Evolutionary conservation across 495 filamentous ascomycete genomes (phyloP).

Genomic region (Aspergillus leporis): DNA sequence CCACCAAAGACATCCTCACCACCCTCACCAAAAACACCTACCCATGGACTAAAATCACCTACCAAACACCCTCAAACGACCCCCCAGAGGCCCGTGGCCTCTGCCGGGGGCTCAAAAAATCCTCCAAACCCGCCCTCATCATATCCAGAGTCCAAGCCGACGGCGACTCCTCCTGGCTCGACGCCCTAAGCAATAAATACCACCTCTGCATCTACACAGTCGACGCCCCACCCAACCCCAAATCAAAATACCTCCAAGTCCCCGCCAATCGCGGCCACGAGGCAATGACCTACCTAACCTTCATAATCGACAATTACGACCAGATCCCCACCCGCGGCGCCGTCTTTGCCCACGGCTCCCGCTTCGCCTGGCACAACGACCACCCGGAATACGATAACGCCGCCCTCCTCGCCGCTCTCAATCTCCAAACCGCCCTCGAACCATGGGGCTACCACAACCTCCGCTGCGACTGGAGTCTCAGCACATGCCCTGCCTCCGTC

Average conservation of each 20-base stretch:
- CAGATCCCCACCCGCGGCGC: conserved; percentile 49
- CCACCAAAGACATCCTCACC: conserved; percentile 19
- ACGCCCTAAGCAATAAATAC: conserved; percentile 31
- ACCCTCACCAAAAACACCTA: conserved; percentile 23
- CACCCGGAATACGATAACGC: conserved; percentile 42
- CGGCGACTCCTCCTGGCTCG: conserved; percentile 39
- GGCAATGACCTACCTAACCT: conserved; percentile 66
- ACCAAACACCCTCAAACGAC: conserved; percentile 30
- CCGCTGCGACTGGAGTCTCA: conserved; percentile 47
- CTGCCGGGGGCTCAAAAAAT: conserved; percentile 34
- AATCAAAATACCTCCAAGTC: conserved; percentile 46
- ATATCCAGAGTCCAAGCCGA: conserved; percentile 38
- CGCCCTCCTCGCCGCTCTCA: conserved; percentile 33
- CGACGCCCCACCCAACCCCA: conserved; percentile 24
- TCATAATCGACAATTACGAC: conserved; percentile 67
- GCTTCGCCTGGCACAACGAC: conserved; percentile 50
- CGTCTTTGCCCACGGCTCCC: conserved; percentile 47
- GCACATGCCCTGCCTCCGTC: conserved; percentile 33
- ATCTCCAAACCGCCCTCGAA: conserved; percentile 32
- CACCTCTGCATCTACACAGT: conserved; percentile 48
- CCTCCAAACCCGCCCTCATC: conserved; percentile 39
- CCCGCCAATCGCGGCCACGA: conserved; percentile 68
- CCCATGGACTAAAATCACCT: conserved; percentile 40
- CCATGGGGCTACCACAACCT: conserved; percentile 45
- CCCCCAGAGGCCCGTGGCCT: conserved; percentile 31